Evolutionary conservation across 2,329 filamentous ascomycete genomes (phyloP), one percentile per base, ranked within the genome.

Genomic region (Diaporthe humulicola): DNA sequence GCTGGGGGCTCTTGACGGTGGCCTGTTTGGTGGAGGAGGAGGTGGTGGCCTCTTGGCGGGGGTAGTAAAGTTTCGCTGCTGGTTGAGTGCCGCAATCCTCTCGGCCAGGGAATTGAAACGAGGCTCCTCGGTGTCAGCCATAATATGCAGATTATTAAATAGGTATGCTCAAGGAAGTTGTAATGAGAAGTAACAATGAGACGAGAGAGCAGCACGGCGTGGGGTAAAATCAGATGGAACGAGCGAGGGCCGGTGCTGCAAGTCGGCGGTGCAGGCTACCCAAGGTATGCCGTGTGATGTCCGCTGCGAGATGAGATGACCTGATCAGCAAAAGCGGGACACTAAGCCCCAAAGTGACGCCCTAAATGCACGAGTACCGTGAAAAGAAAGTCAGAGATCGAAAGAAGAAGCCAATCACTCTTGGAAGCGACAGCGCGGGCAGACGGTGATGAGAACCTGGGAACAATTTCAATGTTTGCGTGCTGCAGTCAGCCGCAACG

Each of bases 31-130:
- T 60, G 87, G 88, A 19, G 85, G 86, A 76, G 88, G 86, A 4
- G 87, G 88, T 36, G 86, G 84, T 33, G 86, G 82, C 71, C 83
- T 82, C 79, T 85, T 86, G 33, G 79, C 77, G 22, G 78, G 78
- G 30, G 84, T 79, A 74, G 84, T 84, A 84, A 92, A 90, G 84
- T 89, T 90, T 82, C 90, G 90, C 81, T 92, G 88, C 79, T 85
- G 84, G 78, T 92, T 92, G 77, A 93, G 86, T 40, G 91, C 91
- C 14, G 91, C 90, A 76, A 93, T 93, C 70, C 91, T 87, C 81
- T 92, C 90, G 6, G 89, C 87, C 36, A 93, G 86, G 10, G 88
- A 88, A 74, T 85, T 91, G 81, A 91, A 92, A 76, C 88, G 88
- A 52, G 90, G 90, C 79, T 92, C 91, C 78, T 92, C 89, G 58